These are phyloP conservation scores for Crepidotus sp. DNA, from an alignment of 1,284 basidiomycete genomes.

Conservation along the genomic window DNA sequence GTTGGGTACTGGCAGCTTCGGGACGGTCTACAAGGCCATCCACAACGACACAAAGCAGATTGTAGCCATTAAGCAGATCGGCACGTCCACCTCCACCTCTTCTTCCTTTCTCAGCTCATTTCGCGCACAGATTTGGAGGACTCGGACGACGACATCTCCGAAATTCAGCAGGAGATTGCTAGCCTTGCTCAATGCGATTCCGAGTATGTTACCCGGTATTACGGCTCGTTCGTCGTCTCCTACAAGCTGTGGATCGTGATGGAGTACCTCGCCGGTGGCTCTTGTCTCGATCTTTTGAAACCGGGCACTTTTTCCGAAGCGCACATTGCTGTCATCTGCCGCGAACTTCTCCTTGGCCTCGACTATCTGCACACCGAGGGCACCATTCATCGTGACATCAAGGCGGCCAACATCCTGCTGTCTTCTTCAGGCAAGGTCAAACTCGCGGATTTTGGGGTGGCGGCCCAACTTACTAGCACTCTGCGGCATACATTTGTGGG, in stretches of 20 bases:
- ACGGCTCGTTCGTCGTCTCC: conserved; percentile 92
- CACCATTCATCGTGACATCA: conserved; percentile 98
- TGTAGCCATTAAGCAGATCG: conserved; percentile 98
- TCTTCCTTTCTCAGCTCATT: conserved; percentile 11
- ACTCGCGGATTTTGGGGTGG: conserved; percentile 94
- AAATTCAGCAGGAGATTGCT: conserved; percentile 97
- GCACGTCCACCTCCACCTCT: conserved; percentile 34
- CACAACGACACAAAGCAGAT: conserved; percentile 90
- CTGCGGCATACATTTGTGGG: conserved; percentile 91
- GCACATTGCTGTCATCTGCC: conserved; percentile 91
- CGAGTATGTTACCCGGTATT: conserved; percentile 93
- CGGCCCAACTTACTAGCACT: conserved; percentile 84
- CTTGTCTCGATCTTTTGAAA: conserved; percentile 92
- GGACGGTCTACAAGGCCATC: conserved; percentile 93
- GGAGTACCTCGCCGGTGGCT: conserved; percentile 99
- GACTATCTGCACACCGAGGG: conserved; percentile 92
- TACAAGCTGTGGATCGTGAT: conserved; percentile 99
- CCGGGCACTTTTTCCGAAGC: conserved; percentile 84
- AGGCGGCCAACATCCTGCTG: conserved; percentile 92
- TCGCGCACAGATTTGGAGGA: conserved; percentile 63
- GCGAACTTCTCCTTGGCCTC: conserved; percentile 88
- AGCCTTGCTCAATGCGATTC: conserved; percentile 94
- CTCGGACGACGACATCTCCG: conserved; percentile 90
- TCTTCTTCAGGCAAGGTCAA: conserved; percentile 91
- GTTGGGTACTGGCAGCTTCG: conserved; percentile 95